phyloP scores from a whole-genome alignment of 1,139 yeast genomes.

The Sugiyamaella grinbergsii region DNA sequence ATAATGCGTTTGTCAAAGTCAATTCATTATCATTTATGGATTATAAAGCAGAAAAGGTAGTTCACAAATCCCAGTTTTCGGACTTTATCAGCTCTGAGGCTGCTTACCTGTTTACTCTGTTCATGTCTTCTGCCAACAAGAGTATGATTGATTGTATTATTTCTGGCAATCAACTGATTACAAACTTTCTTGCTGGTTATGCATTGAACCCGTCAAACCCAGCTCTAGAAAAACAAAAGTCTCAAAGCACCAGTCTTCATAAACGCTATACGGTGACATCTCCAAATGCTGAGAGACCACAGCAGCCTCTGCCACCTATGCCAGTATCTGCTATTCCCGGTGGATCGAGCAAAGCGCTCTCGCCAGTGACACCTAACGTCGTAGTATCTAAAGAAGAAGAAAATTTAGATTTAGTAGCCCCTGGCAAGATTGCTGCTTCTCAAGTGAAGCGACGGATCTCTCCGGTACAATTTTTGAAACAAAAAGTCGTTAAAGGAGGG shows the following conservation, averaged over 20 bases:
- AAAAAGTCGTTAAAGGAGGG: slow-evolving; percentile 18
- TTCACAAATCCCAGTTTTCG: slow-evolving; percentile 35
- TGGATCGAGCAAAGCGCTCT: background rate
- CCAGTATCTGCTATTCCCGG: slow-evolving; percentile 1
- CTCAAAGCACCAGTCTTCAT: slow-evolving; percentile 15
- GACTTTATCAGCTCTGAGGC: slow-evolving; percentile 38
- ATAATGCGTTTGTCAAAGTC: slow-evolving; percentile 30
- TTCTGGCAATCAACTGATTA: slow-evolving; percentile 32
- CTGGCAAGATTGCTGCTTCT: slow-evolving; percentile 17
- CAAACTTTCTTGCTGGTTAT: slow-evolving; percentile 36
- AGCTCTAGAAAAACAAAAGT: slow-evolving; percentile 3
- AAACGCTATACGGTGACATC: slow-evolving; percentile 8
- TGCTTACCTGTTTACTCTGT: slow-evolving; percentile 40
- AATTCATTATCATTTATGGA: slow-evolving; percentile 35
- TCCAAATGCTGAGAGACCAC: slow-evolving; percentile 6
- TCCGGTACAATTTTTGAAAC: slow-evolving; percentile 24
- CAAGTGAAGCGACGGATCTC: slow-evolving; percentile 20
- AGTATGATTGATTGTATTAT: slow-evolving; percentile 34
- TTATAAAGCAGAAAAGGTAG: slow-evolving; percentile 35
- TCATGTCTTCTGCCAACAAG: slow-evolving; percentile 38
- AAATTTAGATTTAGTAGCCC: slow-evolving; percentile 3
- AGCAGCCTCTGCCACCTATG: background rate
- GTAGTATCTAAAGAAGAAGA: background rate
- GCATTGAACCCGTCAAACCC: slow-evolving; percentile 28
- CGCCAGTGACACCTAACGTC: slow-evolving; percentile 12